Percentiles rank a stretch among this genome's conserved stretches.
phyloP scores from a whole-genome alignment of 495 filamentous ascomycete species.

The Podospora pseudocomata region DNA sequence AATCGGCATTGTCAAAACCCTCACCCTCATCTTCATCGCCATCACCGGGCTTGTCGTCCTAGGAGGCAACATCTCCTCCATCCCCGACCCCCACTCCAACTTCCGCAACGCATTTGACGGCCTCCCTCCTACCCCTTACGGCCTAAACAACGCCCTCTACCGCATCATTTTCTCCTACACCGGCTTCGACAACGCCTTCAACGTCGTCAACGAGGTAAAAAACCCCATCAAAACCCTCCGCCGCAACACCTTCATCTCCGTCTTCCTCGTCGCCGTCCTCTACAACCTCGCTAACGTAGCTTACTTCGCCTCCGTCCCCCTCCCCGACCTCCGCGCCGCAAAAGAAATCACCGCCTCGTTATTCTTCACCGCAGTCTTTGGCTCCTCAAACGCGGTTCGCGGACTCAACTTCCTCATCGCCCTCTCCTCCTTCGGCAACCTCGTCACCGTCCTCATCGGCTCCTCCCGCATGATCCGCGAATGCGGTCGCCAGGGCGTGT shows the following conservation, averaged over 20 bases:
- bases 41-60: slow-evolving; percentile 60
- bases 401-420: slow-evolving; percentile 61
- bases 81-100: slow-evolving; percentile 54
- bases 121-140: slow-evolving; percentile 40
- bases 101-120: slow-evolving; percentile 58
- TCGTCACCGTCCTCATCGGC: slow-evolving; percentile 57
- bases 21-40: slow-evolving; percentile 55
- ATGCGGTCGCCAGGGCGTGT: slow-evolving; percentile 61
- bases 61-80: slow-evolving; percentile 51
- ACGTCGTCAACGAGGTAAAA: slow-evolving; percentile 64
- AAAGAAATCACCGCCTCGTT: slow-evolving; percentile 54
- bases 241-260: slow-evolving; percentile 42
- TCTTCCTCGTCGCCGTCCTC: slow-evolving; percentile 49
- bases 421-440: slow-evolving; percentile 61
- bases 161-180: slow-evolving; percentile 62
- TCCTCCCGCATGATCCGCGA: slow-evolving; percentile 58
- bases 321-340: slow-evolving; percentile 49
- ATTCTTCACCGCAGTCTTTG: slow-evolving; percentile 61
- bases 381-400: slow-evolving; percentile 44
- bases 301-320: slow-evolving; percentile 57
- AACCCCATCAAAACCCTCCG: slow-evolving; percentile 57
- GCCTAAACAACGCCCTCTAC: slow-evolving; percentile 56
- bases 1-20: slow-evolving; percentile 55
- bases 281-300: slow-evolving; percentile 62
- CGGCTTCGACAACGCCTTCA: slow-evolving; percentile 61